Base-by-base conservation (phyloP, 495 filamentous ascomycete genomes). In the Tuber aestivum region DNA sequence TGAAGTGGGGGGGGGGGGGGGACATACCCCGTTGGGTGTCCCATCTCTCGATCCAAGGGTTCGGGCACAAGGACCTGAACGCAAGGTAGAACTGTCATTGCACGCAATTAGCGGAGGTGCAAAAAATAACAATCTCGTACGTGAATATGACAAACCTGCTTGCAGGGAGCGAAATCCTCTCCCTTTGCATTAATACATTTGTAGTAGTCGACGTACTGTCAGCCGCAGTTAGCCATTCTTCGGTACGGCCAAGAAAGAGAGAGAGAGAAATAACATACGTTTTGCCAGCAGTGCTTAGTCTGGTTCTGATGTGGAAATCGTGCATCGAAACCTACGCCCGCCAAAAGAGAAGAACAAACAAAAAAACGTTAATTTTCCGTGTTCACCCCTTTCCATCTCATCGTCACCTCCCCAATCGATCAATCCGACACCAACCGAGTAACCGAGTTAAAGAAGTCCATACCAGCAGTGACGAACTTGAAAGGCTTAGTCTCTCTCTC, bases 161-260 rank as follows among this genome's bases (percentile, higher is more conserved):
- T 92, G 92, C 96, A 99, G 71, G 96, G 96, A 78, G 92, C 90
- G 85, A 98, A 99, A 84, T 98, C 96, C 87, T 99, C 96, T 85
- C 96, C 96, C 90, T 98, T 98, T 85, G 94, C 95, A 84, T 92
- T 87, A 85, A 97, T 92, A 87, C 96, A 99, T 89, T 98, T 99
- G 90, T 99, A 91, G 89, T 99, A 98, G 87, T 99, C 96, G 88
- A 99, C 96, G 87, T 99, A 99, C 89, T 99, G 95, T 16, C n/a
- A 16, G 16, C 84, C 97, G 94, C 94, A 94, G 97, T 92, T 93
- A 97, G 27, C 4, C 14, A 65, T 12, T 7, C 56, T 65, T 65
- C 56, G 14, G 35, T 35, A 5, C 27, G 14, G 35, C 56, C 27
- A 32, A 32, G 50, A 61, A 12, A 12, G 50, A 6, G 12, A 9